Evolutionary conservation across 2,329 filamentous ascomycete genomes (phyloP).

Genomic region (Fusarium siculi): DNA sequence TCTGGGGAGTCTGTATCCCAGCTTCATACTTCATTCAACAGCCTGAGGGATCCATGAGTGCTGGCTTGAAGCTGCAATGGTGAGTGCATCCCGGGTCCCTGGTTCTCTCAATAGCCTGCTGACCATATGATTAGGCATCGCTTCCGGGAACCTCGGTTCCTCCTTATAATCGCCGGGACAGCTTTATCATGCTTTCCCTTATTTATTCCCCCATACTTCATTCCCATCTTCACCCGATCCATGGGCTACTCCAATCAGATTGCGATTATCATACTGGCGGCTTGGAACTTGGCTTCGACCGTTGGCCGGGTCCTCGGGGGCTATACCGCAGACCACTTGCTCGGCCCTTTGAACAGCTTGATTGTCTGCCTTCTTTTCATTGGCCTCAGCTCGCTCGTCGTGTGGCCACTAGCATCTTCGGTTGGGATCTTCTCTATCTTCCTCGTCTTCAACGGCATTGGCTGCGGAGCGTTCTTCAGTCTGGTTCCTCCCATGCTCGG

Average conservation of each 20-base stretch:
- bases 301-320: conserved; percentile 42
- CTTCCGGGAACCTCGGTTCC: conserved; percentile 41
- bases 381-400: conserved; percentile 41
- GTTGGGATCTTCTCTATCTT: conserved; percentile 40
- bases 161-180: conserved; percentile 38
- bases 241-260: conserved; percentile 42
- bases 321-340: conserved; percentile 38
- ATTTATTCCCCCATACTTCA: conserved; percentile 43
- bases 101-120: accelerated
- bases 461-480: conserved; percentile 47
- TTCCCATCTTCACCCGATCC: conserved; percentile 39
- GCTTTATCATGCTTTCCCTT: conserved; percentile 43
- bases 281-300: conserved; percentile 46
- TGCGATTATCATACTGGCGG: conserved; percentile 39
- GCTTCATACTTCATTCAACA: conserved; percentile 43
- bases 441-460: conserved; percentile 43
- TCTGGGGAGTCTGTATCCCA: conserved; percentile 46
- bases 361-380: conserved; percentile 42
- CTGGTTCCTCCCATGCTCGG: conserved; percentile 44
- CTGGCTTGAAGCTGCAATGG: conserved; percentile 41
- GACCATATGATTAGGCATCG: conserved; percentile 31
- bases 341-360: conserved; percentile 46
- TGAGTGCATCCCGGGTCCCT: not conserved
- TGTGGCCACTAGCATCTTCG: conserved; percentile 44
- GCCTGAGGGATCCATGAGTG: conserved; percentile 15